phyloP scores from a whole-genome alignment of 208 protist species.

The Eutreptiella sp. region DNA sequence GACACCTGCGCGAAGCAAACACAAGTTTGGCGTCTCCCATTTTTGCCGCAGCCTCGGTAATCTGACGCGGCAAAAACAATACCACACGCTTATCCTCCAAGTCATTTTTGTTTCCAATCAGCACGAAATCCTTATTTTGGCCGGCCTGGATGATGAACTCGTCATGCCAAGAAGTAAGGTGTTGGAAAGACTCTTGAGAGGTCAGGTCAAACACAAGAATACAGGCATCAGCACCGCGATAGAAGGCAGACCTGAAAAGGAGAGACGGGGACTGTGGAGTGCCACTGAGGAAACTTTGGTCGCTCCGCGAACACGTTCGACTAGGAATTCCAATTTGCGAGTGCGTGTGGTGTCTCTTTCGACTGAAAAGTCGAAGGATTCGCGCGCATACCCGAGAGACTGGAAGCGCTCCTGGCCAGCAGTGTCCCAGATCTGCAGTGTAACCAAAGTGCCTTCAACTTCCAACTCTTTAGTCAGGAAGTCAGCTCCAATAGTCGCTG shows the following conservation, averaged over 20 bases:
- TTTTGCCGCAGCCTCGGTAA: no score
- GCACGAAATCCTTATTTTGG: slow-evolving; percentile 91
- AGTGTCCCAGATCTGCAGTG: slow-evolving; percentile 91
- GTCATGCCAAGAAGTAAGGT: slow-evolving; percentile 91
- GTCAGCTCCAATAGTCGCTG: slow-evolving; percentile 99
- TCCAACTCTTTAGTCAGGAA: slow-evolving; percentile 96
- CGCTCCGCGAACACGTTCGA: no score
- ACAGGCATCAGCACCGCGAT: slow-evolving; percentile 96
- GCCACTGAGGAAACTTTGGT: no score
- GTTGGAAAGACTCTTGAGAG: slow-evolving; percentile 65
- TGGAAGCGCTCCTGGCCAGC: slow-evolving; percentile 99
- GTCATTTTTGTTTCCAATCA: slow-evolving; percentile 99
- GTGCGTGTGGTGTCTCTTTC: no score
- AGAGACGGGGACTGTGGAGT: no score
- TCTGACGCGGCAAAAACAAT: no score
- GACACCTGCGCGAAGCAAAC: no score
- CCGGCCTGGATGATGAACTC: slow-evolving; percentile 94
- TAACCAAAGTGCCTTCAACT: slow-evolving; percentile 91
- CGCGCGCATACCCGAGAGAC: slow-evolving; percentile 90
- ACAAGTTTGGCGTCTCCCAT: no score
- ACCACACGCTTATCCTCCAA: slow-evolving; percentile 76
- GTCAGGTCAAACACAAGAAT: slow-evolving; percentile 81
- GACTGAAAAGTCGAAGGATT: no score
- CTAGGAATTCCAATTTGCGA: no score
- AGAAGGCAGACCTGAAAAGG: slow-evolving; percentile 98